phyloP scores from a whole-genome alignment of 306 rosid genomes.

The Glycine tomentella region DNA sequence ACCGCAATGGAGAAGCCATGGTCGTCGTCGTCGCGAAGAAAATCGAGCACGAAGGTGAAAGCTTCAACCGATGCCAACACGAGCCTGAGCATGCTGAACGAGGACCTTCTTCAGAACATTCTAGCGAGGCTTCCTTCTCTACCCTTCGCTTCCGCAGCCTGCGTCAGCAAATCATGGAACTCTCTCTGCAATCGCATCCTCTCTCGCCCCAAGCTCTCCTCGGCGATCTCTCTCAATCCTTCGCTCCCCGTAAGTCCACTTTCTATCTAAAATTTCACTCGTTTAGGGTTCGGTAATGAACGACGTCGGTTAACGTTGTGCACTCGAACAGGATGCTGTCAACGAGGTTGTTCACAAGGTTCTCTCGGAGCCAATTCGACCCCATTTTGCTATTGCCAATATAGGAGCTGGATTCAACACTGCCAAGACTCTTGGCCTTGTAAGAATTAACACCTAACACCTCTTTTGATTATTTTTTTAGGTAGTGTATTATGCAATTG shows the following conservation, averaged over 20 bases:
- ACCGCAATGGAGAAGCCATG: slow-evolving; percentile 46
- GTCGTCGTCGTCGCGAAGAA: slow-evolving; percentile 19
- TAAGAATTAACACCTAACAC: slow-evolving; percentile 38
- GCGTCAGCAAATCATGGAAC: slow-evolving; percentile 73
- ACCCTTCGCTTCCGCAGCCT: slow-evolving; percentile 70
- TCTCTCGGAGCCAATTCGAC: slow-evolving; percentile 77
- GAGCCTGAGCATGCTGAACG: slow-evolving; percentile 37
- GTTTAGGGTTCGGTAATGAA: slow-evolving; percentile 5
- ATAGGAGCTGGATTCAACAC: slow-evolving; percentile 60
- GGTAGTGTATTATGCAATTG: slow-evolving; percentile 10
- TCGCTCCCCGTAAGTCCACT: slow-evolving; percentile 48
- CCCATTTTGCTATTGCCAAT: slow-evolving; percentile 67
- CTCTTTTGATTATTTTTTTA: too few relatives aligned
- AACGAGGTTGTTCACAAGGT: slow-evolving; percentile 66
- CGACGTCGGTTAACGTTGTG: background rate
- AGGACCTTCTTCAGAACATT: slow-evolving; percentile 54
- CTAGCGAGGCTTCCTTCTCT: slow-evolving; percentile 57
- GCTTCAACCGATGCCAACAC: too few relatives aligned
- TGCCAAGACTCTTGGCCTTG: slow-evolving; percentile 52
- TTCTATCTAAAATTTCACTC: background rate
- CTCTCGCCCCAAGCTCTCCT: slow-evolving; percentile 69
- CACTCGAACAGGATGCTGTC: slow-evolving; percentile 63
- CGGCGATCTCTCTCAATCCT: slow-evolving; percentile 76
- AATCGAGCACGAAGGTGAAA: slow-evolving; percentile 28
- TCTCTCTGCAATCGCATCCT: slow-evolving; percentile 60